Base-by-base conservation (phyloP, 371 early-diverging fungal genomes). In the Chytridium lagenaria region DNA sequence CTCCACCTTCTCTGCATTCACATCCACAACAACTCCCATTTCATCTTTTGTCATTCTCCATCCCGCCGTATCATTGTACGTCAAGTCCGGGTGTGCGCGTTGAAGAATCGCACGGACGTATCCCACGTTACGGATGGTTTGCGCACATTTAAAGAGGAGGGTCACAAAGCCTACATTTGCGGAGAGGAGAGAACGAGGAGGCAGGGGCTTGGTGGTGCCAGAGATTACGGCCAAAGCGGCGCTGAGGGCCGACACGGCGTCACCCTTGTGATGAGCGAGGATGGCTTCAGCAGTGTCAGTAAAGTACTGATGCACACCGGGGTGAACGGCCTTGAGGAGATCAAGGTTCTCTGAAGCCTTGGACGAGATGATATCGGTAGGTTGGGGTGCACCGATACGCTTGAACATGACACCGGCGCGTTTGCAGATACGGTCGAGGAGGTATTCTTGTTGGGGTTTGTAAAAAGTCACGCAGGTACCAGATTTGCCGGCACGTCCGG, bases 381-480 rank as follows among this genome's bases (percentile, higher is more conserved):
- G 91, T 77, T 94, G 94, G 36, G 97, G 97, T 31, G 95, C 94
- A 22, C 91, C 88, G 65, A 92, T 88, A 28, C 84, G 83, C 80
- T 89, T 87, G 82, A 95, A 94, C 55, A 88, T 81, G 69, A 93
- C 92, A 68, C 94, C 93, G 19, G 95, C 91, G 61, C 88, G 85
- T 65, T 88, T 85, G 63, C 91, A 82, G 75, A 96, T 94, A 74
- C 84, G 88, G 38, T 86, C 81, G 30, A 95, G 81, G 73, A 92
- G 85, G 76, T 90, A 89, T 76, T 91, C 90, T 80, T 95, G 94
- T 39, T 86, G 84, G 33, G 93, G 90, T 77, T 94, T 95, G 85
- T 88, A 95, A 82, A 96, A 94, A 33, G 94, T 95, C 39, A 98
- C 91, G 78, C 96, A 94, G 16, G 90, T 88, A 67, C 99, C 99